A percentile compares a stretch with the other conserved stretches of the same genome.
Evolutionary conservation across 306 rosid genomes (phyloP).

Genomic region (Dryas octopetala): DNA sequence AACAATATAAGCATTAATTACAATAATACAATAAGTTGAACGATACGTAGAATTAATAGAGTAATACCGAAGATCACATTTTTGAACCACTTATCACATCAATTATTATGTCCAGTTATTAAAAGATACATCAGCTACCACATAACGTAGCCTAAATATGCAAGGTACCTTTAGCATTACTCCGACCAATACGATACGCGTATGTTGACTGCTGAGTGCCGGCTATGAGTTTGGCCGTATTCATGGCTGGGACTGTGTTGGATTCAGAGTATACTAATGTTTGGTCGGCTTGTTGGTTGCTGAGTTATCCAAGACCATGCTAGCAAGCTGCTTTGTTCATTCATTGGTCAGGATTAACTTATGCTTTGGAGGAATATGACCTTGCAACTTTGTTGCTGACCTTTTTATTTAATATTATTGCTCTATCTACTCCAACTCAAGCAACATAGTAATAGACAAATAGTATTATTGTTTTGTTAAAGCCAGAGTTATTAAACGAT

Average conservation of each 20-base stretch:
- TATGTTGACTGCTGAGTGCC: background rate
- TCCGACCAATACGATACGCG: background rate
- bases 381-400: background rate
- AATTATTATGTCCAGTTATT: too few species aligned
- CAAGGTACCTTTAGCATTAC: background rate
- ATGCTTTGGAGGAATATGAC: background rate
- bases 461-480: too few species aligned
- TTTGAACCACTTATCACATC: too few species aligned
- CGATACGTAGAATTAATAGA: too few species aligned
- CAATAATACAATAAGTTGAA: too few species aligned
- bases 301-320: background rate
- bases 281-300: slow-evolving; percentile 6
- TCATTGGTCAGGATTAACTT: background rate
- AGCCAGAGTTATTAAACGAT: background rate
- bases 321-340: slow-evolving; percentile 2
- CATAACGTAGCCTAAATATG: too few species aligned
- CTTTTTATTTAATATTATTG: background rate
- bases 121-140: too few species aligned
- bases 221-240: background rate
- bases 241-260: background rate
- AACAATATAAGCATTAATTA: too few species aligned
- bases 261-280: background rate
- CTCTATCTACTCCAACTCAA: slow-evolving; percentile 8
- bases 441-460: background rate
- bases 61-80: too few species aligned